These are phyloP conservation scores for Ascomycota sp. DNA, from an alignment of 2,329 filamentous ascomycete genomes.

Conservation along the genomic window DNA sequence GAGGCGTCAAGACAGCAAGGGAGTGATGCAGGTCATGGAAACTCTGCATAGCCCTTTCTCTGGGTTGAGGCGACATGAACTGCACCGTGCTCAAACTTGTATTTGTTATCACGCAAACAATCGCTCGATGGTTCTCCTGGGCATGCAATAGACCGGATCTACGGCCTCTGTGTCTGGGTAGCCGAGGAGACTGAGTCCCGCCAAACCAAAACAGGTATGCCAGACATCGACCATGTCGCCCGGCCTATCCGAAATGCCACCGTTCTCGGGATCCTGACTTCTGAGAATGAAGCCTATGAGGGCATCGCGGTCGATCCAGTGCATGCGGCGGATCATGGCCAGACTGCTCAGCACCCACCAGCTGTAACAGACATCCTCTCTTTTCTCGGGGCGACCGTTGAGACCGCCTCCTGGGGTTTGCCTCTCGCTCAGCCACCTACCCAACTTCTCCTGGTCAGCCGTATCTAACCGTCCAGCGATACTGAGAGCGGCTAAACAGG, in stretches of 20 bases:
- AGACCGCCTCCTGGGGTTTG: conserved; percentile 74
- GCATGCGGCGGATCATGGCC: conserved; percentile 66
- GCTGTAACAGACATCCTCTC: conserved; percentile 93
- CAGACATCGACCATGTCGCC: conserved; percentile 95
- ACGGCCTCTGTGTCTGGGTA: conserved; percentile 60
- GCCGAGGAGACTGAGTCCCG: conserved; percentile 67
- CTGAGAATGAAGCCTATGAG: conserved; percentile 64
- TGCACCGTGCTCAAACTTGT: no score
- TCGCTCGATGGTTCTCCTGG: conserved; percentile 42
- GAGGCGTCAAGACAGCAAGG: no score
- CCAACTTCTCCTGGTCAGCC: conserved; percentile 64
- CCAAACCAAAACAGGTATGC: conserved; percentile 78
- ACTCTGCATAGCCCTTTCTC: no score
- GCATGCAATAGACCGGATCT: conserved; percentile 77
- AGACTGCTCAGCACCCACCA: conserved; percentile 96
- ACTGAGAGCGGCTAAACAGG: conserved; percentile 69
- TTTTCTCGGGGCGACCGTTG: conserved; percentile 87
- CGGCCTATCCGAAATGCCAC: conserved; percentile 77
- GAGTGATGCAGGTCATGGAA: no score
- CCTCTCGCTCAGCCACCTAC: conserved; percentile 80
- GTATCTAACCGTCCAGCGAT: conserved; percentile 69
- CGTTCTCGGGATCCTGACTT: conserved; percentile 69
- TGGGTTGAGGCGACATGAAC: no score
- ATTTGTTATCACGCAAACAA: conserved; percentile 23
- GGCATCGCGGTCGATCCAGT: conserved; percentile 81